Base-by-base conservation (phyloP, 306 rosid genomes). In the Canavalia ensiformis region DNA sequence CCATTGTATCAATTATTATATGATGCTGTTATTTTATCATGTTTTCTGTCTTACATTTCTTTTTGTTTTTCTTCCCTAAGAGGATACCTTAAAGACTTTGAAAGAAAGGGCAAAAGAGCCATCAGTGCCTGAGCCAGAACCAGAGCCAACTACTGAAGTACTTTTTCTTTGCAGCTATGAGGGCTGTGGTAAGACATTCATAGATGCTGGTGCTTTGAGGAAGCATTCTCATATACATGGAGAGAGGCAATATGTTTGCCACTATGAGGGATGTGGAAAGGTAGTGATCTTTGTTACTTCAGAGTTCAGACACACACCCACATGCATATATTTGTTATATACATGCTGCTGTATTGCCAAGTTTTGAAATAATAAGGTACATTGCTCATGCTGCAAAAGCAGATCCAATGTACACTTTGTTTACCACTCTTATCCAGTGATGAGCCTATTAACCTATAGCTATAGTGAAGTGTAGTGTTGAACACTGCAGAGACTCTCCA, bases 211-310 rank as follows among this genome's bases (percentile, higher is more conserved):
- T 82, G 98, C 99, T 58, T 90, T 96, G 90, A 92, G 94, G 89
- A 96, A 96, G 88, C 99, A 96, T 73, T 92, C 99, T 80, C 97
- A 96, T 83, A 92, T 96, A 71, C 99, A 96, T 81, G 99, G 97
- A 76, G 99, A 93, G 89, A 92, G 94, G 77, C 99, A 93, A 68
- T 93, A 80, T 86, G 89, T 90, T 65, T 96, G 99, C 76, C 97
- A 87, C 74, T 92, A 90, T 42, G 93, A 90, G 37, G 99, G 99
- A 11, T 96, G 99, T 79, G 97, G 98, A 88, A 96, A 96, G 97
- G 98, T 96, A 89, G 54, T 69, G 11, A 46, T 18, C 18, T 72
- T 52, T 81, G 13, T 41, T 76, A 12, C 25, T 18, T 18, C 25
- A 18, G 25, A 18, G 51, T 69, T 80, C 2, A 35, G 70, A 52